Evolutionary conservation across 192 early-diverging fungal species (phyloP).

Genomic region (Gigaspora rosea): DNA sequence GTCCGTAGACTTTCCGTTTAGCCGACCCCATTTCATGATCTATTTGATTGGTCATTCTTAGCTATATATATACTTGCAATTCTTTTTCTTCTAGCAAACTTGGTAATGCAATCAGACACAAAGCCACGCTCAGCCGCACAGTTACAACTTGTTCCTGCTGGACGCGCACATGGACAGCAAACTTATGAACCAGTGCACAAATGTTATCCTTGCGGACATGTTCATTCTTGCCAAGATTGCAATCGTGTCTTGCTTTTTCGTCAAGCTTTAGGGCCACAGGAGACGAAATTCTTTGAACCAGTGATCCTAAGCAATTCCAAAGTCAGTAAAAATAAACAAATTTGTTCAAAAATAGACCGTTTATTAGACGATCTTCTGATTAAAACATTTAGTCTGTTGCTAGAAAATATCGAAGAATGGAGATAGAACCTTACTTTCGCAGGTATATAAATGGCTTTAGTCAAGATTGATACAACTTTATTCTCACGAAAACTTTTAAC

Average conservation of each 20-base stretch:
- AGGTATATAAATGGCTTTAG: background rate
- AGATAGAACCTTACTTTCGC: background rate
- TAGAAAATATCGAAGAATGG: background rate
- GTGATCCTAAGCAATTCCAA: conserved; percentile 11
- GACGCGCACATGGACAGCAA: background rate
- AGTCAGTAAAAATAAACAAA: background rate
- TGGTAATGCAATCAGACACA: too few species aligned
- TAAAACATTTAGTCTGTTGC: background rate
- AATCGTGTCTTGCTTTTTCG: background rate
- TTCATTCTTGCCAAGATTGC: conserved; percentile 12
- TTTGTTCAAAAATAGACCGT: background rate
- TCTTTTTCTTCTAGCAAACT: too few species aligned
- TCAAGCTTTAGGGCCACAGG: background rate
- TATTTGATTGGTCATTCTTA: too few species aligned
- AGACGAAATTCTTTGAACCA: conserved; percentile 4
- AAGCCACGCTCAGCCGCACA: too few species aligned
- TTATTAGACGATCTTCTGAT: background rate
- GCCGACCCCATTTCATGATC: too few species aligned
- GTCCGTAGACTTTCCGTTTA: too few species aligned
- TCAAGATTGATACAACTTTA: background rate
- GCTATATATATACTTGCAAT: too few species aligned
- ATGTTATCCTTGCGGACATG: conserved; percentile 12
- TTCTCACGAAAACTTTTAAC: background rate
- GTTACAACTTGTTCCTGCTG: background rate
- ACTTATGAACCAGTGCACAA: conserved; percentile 8